Evolutionary conservation across 805 yeast genomes (phyloP).

Genomic region (Debaryomyces maramus): DNA sequence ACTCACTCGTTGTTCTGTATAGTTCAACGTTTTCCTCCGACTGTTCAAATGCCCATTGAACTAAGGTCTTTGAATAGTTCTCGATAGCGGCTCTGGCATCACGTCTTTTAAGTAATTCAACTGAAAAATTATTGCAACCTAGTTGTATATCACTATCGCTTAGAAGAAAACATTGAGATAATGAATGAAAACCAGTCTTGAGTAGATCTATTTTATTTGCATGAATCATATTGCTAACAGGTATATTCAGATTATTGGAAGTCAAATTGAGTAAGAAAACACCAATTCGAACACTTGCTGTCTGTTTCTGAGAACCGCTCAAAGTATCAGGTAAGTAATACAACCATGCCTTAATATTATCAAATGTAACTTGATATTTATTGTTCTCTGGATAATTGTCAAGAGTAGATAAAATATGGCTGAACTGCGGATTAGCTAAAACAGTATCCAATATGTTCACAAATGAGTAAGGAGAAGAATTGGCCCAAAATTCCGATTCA

Average conservation of each 20-base stretch:
- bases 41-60: constrained; percentile 26
- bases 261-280: constrained; percentile 27
- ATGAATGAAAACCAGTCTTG: constrained; percentile 6
- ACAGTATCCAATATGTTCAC: constrained; percentile 60
- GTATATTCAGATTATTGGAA: background rate
- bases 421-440: constrained; percentile 53
- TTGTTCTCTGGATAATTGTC: constrained; percentile 11
- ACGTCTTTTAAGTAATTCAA: constrained; percentile 40
- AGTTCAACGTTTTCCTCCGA: constrained; percentile 2
- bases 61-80: constrained; percentile 36
- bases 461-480: constrained; percentile 53
- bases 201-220: background rate
- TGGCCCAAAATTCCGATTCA: constrained; percentile 52
- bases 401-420: constrained; percentile 29
- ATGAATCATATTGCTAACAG: background rate
- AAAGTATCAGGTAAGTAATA: constrained; percentile 44
- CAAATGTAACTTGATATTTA: constrained; percentile 19
- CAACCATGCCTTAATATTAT: constrained; percentile 59
- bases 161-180: constrained; percentile 18
- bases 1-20: constrained; percentile 16
- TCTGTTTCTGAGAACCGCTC: constrained; percentile 49
- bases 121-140: constrained; percentile 25
- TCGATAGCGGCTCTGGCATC: constrained; percentile 53
- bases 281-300: constrained; percentile 53
- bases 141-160: constrained; percentile 14